Evolutionary conservation across 2,329 filamentous ascomycete species (phyloP).

Genomic region (Coniochaeta sp.): DNA sequence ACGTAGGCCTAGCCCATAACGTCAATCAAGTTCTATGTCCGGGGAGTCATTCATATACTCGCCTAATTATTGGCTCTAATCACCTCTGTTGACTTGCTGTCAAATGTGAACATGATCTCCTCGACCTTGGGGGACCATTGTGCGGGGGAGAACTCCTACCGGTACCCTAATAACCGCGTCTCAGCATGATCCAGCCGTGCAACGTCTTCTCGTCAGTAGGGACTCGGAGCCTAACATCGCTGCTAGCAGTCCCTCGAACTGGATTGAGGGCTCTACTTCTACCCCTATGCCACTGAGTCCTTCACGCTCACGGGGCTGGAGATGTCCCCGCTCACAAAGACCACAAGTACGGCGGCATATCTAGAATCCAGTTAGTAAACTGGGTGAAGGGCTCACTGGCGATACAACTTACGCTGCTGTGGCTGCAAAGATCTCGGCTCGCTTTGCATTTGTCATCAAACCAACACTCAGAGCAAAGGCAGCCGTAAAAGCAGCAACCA

Average conservation of each 20-base stretch:
- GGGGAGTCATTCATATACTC: no score
- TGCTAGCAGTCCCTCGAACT: background rate
- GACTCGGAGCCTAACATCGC: no score
- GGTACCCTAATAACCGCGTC: no score
- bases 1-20: background rate
- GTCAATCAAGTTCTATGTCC: background rate
- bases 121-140: no score
- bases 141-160: no score
- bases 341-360: background rate
- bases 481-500: background rate
- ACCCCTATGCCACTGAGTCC: background rate
- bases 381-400: background rate
- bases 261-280: background rate
- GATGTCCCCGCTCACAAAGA: background rate
- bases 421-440: background rate
- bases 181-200: no score
- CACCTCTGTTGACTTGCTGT: no score
- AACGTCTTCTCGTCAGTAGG: no score
- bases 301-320: background rate
- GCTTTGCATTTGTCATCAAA: background rate
- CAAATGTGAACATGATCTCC: no score
- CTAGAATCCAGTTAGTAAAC: background rate
- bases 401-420: background rate
- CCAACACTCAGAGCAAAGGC: background rate
- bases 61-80: no score